These are phyloP conservation scores for Logfia minima DNA, from an alignment of 129 eudicot genomes.

Conservation along the genomic window DNA sequence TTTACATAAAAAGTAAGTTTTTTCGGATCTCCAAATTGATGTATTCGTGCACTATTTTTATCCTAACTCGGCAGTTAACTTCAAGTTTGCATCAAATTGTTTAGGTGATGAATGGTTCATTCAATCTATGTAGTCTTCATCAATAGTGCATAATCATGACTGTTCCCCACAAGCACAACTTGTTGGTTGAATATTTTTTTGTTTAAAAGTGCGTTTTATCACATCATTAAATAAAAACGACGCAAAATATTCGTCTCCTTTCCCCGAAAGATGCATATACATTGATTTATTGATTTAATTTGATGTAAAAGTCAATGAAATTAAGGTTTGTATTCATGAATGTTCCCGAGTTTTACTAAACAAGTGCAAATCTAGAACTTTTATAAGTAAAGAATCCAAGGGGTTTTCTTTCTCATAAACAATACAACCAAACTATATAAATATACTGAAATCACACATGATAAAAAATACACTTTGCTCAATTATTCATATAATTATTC, in stretches of 20 bases:
- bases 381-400: too few species aligned
- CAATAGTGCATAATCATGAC: neutral
- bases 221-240: neutral
- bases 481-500: neutral
- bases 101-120: neutral
- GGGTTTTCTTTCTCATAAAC: neutral
- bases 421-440: neutral
- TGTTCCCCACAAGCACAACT: neutral
- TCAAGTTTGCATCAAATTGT: neutral
- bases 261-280: too few species aligned
- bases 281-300: too few species aligned
- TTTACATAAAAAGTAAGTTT: neutral
- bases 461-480: neutral
- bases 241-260: neutral
- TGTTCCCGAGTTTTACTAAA: neutral
- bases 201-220: neutral
- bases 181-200: neutral
- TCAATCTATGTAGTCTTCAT: neutral
- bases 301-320: neutral
- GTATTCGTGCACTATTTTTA: too few species aligned
- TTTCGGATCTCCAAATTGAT: neutral
- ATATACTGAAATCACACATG: neutral
- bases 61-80: neutral
- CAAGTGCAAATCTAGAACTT: neutral
- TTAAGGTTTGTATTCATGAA: neutral